Evolutionary conservation across 371 early-diverging fungal species (phyloP).

Genomic region (Mucor racemosus): DNA sequence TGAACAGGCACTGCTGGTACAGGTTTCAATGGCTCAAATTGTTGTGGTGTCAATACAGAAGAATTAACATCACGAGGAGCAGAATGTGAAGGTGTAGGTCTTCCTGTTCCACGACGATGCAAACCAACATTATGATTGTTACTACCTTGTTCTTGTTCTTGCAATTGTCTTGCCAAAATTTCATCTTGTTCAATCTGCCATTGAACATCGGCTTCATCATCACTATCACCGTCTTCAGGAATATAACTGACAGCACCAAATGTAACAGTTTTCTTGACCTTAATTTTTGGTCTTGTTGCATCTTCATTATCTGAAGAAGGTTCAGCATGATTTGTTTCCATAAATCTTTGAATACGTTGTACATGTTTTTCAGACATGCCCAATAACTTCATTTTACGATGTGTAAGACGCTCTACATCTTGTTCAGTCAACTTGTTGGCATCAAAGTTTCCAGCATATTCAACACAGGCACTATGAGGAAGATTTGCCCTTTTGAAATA

Average conservation of each 20-base stretch:
- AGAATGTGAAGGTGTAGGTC: slow-evolving; percentile 48
- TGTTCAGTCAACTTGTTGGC: slow-evolving; percentile 74
- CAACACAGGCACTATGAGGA: slow-evolving; percentile 67
- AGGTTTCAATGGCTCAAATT: slow-evolving; percentile 38
- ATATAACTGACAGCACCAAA: slow-evolving; percentile 53
- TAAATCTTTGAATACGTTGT: slow-evolving; percentile 71
- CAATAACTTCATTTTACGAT: slow-evolving; percentile 72
- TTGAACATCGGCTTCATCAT: slow-evolving; percentile 26
- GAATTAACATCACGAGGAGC: slow-evolving; percentile 46
- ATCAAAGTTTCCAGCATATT: slow-evolving; percentile 83
- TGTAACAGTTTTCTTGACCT: slow-evolving; percentile 45
- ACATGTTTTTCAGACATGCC: slow-evolving; percentile 86
- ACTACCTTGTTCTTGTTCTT: slow-evolving; percentile 56
- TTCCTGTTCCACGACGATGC: slow-evolving; percentile 50
- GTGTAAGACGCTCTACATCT: slow-evolving; percentile 74
- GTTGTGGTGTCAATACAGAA: slow-evolving; percentile 16
- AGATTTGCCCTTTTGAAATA: slow-evolving; percentile 82
- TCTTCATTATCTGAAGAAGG: slow-evolving; percentile 50
- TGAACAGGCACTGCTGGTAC: slow-evolving; percentile 31
- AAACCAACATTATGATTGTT: slow-evolving; percentile 25
- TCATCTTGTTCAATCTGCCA: slow-evolving; percentile 72
- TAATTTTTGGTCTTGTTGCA: slow-evolving; percentile 19
- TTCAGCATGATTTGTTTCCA: slow-evolving; percentile 44
- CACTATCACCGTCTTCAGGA: slow-evolving; percentile 35
- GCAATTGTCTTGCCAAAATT: slow-evolving; percentile 77